A percentile compares a stretch with the other conserved stretches of the same genome.
phyloP scores from a whole-genome alignment of 2,329 filamentous ascomycete species.

The Aspergillus pseudotamarii region DNA sequence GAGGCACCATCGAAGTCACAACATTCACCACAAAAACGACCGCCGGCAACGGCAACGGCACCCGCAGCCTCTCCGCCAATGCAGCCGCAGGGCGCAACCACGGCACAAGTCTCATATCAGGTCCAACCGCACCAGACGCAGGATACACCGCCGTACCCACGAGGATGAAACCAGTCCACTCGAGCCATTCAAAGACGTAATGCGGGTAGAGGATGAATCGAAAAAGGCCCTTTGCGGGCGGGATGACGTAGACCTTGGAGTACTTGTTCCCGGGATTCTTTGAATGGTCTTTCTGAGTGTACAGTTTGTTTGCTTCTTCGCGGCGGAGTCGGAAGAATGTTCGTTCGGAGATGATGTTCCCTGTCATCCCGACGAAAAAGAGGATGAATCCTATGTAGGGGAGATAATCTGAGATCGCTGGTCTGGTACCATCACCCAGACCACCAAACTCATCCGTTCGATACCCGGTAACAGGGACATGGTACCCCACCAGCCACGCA shows the following conservation, averaged over 20 bases:
- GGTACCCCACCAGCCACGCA: conserved; percentile 81
- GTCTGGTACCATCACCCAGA: neutral
- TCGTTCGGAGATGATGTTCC: conserved; percentile 88
- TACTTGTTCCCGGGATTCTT: conserved; percentile 53
- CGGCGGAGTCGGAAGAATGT: conserved; percentile 84
- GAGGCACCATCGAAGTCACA: conserved; percentile 83
- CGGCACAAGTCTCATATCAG: conserved; percentile 35
- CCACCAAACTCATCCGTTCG: neutral
- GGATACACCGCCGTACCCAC: conserved; percentile 41
- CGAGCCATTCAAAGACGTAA: conserved; percentile 95
- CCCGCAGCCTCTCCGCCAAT: conserved; percentile 27
- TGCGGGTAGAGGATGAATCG: conserved; percentile 83
- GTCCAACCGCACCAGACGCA: neutral
- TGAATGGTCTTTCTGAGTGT: conserved; percentile 50
- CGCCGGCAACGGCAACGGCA: conserved; percentile 69
- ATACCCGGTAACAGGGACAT: conserved; percentile 45
- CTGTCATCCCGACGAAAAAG: conserved; percentile 74
- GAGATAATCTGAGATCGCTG: neutral
- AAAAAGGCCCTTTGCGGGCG: conserved; percentile 79
- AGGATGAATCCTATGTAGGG: conserved; percentile 65
- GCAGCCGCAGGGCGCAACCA: conserved; percentile 39
- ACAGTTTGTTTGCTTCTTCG: conserved; percentile 55
- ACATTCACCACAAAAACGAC: conserved; percentile 84
- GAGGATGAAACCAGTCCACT: conserved; percentile 90
- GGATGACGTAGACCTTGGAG: conserved; percentile 85